Evolutionary conservation across 805 yeast species (phyloP), one percentile per base, ranked within the genome.

Genomic region (Candida montana): DNA sequence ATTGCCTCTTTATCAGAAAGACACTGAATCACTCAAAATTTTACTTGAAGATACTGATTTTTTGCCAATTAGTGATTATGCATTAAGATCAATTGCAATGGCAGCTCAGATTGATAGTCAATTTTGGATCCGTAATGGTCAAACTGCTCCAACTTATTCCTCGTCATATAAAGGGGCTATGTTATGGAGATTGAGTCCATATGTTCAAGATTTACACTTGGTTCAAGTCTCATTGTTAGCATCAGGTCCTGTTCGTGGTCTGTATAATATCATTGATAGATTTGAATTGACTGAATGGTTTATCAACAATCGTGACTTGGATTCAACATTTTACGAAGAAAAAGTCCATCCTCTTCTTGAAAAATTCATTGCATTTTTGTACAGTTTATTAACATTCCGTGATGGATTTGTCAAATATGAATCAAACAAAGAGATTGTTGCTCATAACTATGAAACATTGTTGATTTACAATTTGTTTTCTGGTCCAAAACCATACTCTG

Each of bases 81-180:
- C 83, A 0, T 57, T 83, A 37, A 69, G 83, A 55, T 72, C 81
- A 13, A 63, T 79, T 26, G 88, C 81, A 1, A 62, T 82, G 24
- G 70, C 75, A 16, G 62, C 80, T 4, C 91, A 83, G 52, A 74
- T 81, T 3, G 72, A 71, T 27, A 63, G 74, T 2, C 84, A 84
- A 1, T 77, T 75, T 46, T 83, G 93, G 93, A 73, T 83, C 3
- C 72, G 91, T 62, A 83, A 83, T 53, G 93, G 93, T 17, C 54
- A 65, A 39, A 68, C 74, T 6, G 74, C 71, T 2, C 58, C 76
- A 4, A 67, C 72, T 33, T 79, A 77, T 48, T 73, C 79, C 0
- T 55, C 71, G 1, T 61, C 72, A 13, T 78, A 79, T 47, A 64
- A 64, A 41, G 72, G 68, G n/a, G 51, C 63, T 7, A 47, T 58